Evolutionary conservation across 1,139 yeast genomes (phyloP), one percentile per base, ranked within the genome.

Genomic region (Pichia cactophila): DNA sequence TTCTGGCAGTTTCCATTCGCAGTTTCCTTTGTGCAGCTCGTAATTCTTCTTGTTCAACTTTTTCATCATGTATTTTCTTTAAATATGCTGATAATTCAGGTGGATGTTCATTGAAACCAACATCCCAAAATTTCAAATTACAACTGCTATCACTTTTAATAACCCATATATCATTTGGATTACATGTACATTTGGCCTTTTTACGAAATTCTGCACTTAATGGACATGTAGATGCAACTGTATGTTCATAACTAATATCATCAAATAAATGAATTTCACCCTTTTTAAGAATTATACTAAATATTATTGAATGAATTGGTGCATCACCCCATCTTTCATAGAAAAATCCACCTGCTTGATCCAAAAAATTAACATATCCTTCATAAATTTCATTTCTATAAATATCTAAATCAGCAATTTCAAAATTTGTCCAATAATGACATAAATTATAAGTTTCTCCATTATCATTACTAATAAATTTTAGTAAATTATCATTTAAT

Each of bases 261-360:
- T 72, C 78, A 58, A 79, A 80, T 57, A 75, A 72, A 61, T 77
- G 81, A 26, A 80, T 67, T 57, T 78, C 66, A 38, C 68, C 69
- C 49, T 65, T 71, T 29, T 71, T 66, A 55, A 78, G 61, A 57
- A 80, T 67, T 45, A 75, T 65, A 1, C 81, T 70, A 2, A 74
- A 82, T 0, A 82, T 83, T 46, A 80, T 73, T 3, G 83, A 74
- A 61, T 79, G 84, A 46, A 79, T 67, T 5, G 83, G 83, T 0
- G 85, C 85, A 61, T 79, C 84, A 6, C 84, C 84, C 83, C 83
- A 79, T 62, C 84, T 67, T 58, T 79, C 83, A 60, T 79, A 79
- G 62, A 77, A 79, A 59, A 79, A 79, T 0, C 83, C 83, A 10
- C 83, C 83, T 1, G 75, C 69, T 40, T 62, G 59, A 61, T 79